Evolutionary conservation across 164 flowering plant species (phyloP).

Genomic region (Vitis labrusca): DNA sequence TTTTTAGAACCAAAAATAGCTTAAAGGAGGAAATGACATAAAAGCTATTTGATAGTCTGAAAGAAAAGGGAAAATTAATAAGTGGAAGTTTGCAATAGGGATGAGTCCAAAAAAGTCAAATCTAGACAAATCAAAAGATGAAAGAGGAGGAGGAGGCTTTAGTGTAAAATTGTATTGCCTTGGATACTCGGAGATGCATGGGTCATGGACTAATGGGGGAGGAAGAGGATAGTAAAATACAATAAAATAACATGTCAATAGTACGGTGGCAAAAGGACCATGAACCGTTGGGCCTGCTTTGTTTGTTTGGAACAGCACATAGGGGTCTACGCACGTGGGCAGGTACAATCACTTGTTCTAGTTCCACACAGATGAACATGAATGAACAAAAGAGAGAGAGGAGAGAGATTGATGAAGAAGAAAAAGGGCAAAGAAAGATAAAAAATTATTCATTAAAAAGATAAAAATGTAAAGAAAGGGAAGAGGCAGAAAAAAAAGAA

Average conservation of each 20-base stretch:
- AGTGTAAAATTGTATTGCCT: too few species aligned
- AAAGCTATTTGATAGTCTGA: too few species aligned
- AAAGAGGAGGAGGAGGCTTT: too few species aligned
- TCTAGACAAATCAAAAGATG: too few species aligned
- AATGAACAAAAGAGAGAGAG: background rate
- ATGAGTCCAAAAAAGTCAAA: too few species aligned
- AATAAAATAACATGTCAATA: background rate
- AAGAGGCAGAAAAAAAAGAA: background rate
- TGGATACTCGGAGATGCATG: too few species aligned
- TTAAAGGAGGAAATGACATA: too few species aligned
- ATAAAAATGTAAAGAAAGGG: background rate
- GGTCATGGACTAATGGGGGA: too few species aligned
- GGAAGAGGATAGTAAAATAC: too few species aligned
- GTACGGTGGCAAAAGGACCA: conserved; percentile 17
- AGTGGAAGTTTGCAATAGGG: too few species aligned
- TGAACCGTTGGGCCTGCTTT: conserved; percentile 40
- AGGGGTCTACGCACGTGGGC: conserved; percentile 35
- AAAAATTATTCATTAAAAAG: background rate
- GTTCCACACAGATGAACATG: background rate
- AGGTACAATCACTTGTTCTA: conserved; percentile 17
- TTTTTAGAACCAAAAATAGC: too few species aligned
- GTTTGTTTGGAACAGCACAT: conserved; percentile 22
- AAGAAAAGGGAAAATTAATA: too few species aligned
- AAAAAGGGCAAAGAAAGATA: background rate
- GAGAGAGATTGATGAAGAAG: background rate